phyloP scores from a whole-genome alignment of 148 eudicot genomes.

The Vaccinium myrtillus region DNA sequence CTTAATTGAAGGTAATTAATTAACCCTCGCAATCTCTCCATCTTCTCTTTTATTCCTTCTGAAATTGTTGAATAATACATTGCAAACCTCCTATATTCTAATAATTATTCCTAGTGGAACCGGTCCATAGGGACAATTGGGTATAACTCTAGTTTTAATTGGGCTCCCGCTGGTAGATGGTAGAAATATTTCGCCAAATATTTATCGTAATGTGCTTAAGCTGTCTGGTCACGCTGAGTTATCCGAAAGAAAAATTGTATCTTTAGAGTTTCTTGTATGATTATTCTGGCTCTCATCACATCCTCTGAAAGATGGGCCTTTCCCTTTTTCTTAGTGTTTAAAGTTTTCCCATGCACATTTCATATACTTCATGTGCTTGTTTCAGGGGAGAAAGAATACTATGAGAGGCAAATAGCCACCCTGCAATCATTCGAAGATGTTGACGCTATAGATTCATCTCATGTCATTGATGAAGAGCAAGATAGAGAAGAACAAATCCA shows the following conservation, averaged over 20 bases:
- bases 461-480: slow-evolving; percentile 36
- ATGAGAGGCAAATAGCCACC: slow-evolving; percentile 65
- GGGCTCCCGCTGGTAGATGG: background rate
- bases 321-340: background rate
- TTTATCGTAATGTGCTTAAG: too few species aligned
- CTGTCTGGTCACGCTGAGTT: too few species aligned
- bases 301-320: background rate
- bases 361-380: background rate
- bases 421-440: slow-evolving; percentile 70
- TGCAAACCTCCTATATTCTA: too few species aligned
- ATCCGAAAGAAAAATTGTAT: too few species aligned
- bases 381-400: slow-evolving; percentile 69
- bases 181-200: background rate
- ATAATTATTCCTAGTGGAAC: background rate
- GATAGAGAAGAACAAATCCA: slow-evolving; percentile 49
- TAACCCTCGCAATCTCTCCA: background rate
- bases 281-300: background rate
- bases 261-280: background rate
- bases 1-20: slow-evolving; percentile 49
- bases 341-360: background rate
- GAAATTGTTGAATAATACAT: background rate
- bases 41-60: background rate
- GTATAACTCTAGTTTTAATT: background rate
- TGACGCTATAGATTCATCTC: slow-evolving; percentile 40
- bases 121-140: background rate